Percentiles rank a stretch among this genome's conserved stretches.
Conservation (phyloP, 2,329 filamentous ascomycete genomes). For the Neofusicoccum laricinum region DNA sequence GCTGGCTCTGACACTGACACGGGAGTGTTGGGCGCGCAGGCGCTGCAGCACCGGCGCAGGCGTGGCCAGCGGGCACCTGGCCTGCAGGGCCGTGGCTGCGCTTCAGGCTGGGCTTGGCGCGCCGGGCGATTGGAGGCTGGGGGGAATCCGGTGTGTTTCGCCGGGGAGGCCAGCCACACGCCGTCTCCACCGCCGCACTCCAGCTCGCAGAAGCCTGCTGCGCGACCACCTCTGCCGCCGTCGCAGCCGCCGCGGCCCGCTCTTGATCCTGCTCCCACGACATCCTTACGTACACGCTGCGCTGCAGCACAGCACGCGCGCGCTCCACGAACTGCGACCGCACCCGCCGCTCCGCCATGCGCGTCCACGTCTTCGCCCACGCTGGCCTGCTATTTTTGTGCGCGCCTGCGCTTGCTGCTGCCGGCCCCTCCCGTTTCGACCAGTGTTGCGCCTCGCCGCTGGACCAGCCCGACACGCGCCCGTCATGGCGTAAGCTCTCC, state of each 20-base stretch:
- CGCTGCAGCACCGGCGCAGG: neutral
- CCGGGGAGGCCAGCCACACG: neutral
- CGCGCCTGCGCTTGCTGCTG: constrained; percentile 25
- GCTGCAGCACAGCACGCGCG: constrained; percentile 7
- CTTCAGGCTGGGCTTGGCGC: neutral
- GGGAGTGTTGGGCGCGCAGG: neutral
- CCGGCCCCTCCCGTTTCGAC: constrained; percentile 31
- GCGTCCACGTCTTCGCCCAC: constrained; percentile 22
- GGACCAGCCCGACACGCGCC: constrained; percentile 19
- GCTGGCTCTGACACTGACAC: too few species aligned
- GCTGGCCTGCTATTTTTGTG: constrained; percentile 31
- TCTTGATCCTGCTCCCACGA: neutral
- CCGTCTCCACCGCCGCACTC: neutral
- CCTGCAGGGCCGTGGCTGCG: constrained; percentile 1
- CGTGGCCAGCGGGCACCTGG: neutral
- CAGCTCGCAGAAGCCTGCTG: neutral
- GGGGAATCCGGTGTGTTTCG: neutral
- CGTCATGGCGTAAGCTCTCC: constrained; percentile 37
- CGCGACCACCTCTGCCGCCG: neutral
- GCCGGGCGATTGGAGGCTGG: neutral
- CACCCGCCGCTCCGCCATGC: neutral
- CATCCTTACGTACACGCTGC: constrained; percentile 1
- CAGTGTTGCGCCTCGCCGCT: constrained; percentile 15
- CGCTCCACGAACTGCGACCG: neutral
- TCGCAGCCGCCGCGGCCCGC: neutral